Conservation (phyloP, 208 protist genomes). For the Wallacemonas sp. region DNA sequence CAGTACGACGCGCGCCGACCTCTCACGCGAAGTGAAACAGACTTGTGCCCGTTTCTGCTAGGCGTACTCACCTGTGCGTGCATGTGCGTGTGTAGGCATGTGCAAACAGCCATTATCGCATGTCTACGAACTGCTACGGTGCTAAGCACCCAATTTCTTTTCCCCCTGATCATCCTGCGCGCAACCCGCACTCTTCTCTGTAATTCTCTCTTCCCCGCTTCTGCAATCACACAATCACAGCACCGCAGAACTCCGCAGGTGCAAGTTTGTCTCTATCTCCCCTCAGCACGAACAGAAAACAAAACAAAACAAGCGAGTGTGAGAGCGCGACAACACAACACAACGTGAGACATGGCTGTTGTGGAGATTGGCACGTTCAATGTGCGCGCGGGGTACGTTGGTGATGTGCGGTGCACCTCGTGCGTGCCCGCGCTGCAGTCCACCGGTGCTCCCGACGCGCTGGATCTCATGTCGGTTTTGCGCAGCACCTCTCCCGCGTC, state of each 20-base stretch:
- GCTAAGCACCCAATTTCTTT: not conserved
- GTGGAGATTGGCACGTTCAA: conserved; percentile 79
- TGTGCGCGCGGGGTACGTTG: conserved; percentile 72
- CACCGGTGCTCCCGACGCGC: conserved; percentile 28
- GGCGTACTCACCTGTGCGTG: too few relatives aligned
- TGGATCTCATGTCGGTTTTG: conserved; percentile 55
- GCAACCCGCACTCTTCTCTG: not conserved
- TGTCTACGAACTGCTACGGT: too few relatives aligned
- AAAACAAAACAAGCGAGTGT: not conserved
- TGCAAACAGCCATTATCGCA: too few relatives aligned
- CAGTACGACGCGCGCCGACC: too few relatives aligned
- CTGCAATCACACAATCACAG: not conserved
- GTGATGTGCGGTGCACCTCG: conserved; percentile 63
- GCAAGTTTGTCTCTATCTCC: too few relatives aligned
- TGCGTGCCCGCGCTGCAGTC: conserved; percentile 34
- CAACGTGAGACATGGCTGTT: conserved; percentile 64
- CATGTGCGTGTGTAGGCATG: too few relatives aligned
- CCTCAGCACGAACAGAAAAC: not conserved
- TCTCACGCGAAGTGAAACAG: too few relatives aligned
- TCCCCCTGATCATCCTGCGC: not conserved
- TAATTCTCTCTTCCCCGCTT: not conserved
- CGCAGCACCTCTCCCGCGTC: conserved; percentile 14
- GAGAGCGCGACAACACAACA: not conserved
- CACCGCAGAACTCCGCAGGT: too few relatives aligned
- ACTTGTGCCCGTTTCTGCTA: too few relatives aligned